Conservation (phyloP, 1,139 yeast genomes). For the Kodamaea alishanica region DNA sequence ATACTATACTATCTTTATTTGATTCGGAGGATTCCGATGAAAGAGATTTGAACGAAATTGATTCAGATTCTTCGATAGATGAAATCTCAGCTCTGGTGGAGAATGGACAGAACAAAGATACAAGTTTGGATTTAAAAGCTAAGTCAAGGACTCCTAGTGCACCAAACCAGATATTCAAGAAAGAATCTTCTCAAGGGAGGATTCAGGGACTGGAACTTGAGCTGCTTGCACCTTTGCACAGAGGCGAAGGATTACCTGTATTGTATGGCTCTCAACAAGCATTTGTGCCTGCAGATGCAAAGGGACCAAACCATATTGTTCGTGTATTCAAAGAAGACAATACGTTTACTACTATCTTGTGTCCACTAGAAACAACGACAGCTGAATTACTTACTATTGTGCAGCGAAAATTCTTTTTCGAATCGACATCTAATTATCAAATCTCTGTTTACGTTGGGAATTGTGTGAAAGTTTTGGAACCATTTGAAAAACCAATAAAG, state of each 20-base stretch:
- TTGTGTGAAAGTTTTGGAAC: conserved; percentile 66
- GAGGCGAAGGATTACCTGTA: conserved; percentile 23
- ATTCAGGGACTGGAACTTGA: too few species aligned
- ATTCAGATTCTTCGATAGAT: conserved; percentile 6
- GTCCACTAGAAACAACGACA: conserved; percentile 74
- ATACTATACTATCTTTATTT: conserved; percentile 11
- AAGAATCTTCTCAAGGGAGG: too few species aligned
- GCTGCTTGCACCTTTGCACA: too few species aligned
- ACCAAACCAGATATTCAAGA: too few species aligned
- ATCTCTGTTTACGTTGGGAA: conserved; percentile 79
- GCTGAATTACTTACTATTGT: conserved; percentile 65
- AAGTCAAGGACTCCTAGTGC: too few species aligned
- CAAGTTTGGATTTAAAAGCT: too few species aligned
- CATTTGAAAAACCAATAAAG: conserved; percentile 72
- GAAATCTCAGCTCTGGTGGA: neutral
- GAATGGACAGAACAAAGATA: too few species aligned
- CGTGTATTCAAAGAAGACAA: conserved; percentile 78
- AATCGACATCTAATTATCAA: conserved; percentile 68
- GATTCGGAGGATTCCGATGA: conserved; percentile 22
- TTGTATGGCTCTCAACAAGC: conserved; percentile 35
- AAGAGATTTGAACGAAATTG: conserved; percentile 9
- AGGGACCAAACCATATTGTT: conserved; percentile 48
- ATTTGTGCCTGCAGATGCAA: conserved; percentile 18
- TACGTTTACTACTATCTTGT: conserved; percentile 75
- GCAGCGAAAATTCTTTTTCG: conserved; percentile 73